Evolutionary conservation across 495 filamentous ascomycete genomes (phyloP).

Genomic region (Parachaetomium inaequale): DNA sequence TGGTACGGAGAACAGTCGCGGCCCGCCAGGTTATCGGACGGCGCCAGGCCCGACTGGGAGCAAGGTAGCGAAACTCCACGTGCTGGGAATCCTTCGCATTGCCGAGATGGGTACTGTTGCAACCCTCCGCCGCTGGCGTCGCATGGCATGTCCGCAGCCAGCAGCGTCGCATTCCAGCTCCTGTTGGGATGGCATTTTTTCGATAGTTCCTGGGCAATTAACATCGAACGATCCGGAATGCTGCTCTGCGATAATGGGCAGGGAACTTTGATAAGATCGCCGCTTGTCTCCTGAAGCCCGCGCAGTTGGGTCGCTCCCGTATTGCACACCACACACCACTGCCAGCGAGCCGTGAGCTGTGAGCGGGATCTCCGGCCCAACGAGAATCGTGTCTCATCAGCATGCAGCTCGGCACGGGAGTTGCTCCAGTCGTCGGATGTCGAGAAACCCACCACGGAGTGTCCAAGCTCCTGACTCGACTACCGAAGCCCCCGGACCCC

Average conservation of each 20-base stretch:
- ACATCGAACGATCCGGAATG: slow-evolving; percentile 13
- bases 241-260: slow-evolving; percentile 20
- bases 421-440: not conserved
- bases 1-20: not conserved
- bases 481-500: slow-evolving; percentile 19
- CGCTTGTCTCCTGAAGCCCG: slow-evolving; percentile 20
- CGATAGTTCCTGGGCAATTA: not conserved
- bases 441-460: not conserved
- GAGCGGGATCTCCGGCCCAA: not conserved
- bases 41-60: slow-evolving; percentile 2
- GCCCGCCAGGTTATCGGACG: slow-evolving; percentile 1
- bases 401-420: too few species aligned
- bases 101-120: slow-evolving; percentile 9
- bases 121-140: slow-evolving; percentile 11
- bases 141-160: not conserved
- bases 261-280: slow-evolving; percentile 31
- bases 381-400: too few species aligned
- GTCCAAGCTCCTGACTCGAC: slow-evolving; percentile 13
- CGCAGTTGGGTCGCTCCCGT: slow-evolving; percentile 15
- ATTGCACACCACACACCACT: not conserved
- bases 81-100: slow-evolving; percentile 13
- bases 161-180: slow-evolving; percentile 1
- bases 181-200: not conserved
- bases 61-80: slow-evolving; percentile 15
- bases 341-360: not conserved